phyloP scores from a whole-genome alignment of 768 basidiomycete species.

The Russula dissimulans region DNA sequence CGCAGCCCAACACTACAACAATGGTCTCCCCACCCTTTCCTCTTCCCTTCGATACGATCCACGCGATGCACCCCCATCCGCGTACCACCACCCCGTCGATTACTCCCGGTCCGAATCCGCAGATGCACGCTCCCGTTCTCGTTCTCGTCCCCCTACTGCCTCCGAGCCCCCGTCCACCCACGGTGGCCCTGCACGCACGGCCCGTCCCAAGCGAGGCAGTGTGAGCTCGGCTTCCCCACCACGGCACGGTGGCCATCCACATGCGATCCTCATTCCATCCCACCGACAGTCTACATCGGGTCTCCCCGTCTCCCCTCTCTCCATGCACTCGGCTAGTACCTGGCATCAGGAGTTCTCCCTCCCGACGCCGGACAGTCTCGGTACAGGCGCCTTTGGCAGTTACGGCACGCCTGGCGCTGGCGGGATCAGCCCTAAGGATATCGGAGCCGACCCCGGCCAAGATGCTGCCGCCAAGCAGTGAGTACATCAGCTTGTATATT shows the following conservation, averaged over 20 bases:
- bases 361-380: conserved; percentile 27
- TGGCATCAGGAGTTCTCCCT: conserved; percentile 20
- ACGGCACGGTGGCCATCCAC: conserved; percentile 33
- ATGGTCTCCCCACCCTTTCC: conserved; percentile 28
- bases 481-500: conserved; percentile 12
- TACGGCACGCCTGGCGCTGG: conserved; percentile 18
- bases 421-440: conserved; percentile 29
- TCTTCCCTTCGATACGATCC: conserved; percentile 30
- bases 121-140: conserved; percentile 24
- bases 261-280: conserved; percentile 62
- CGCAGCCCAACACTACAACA: conserved; percentile 27
- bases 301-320: conserved; percentile 26
- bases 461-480: conserved; percentile 34
- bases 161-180: conserved; percentile 21
- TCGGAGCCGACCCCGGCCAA: conserved; percentile 19
- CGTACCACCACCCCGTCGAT: conserved; percentile 25
- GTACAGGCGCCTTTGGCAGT: conserved; percentile 13
- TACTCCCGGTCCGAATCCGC: conserved; percentile 19
- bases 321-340: conserved; percentile 15
- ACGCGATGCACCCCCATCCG: conserved; percentile 22
- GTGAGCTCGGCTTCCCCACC: conserved; percentile 51
- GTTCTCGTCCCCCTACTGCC: conserved; percentile 42
- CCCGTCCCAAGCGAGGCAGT: conserved; percentile 44
- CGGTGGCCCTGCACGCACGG: conserved; percentile 35
- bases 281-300: conserved; percentile 21